Evolutionary conservation across 306 rosid genomes (phyloP).

Genomic region (Glycyrrhiza uralensis): DNA sequence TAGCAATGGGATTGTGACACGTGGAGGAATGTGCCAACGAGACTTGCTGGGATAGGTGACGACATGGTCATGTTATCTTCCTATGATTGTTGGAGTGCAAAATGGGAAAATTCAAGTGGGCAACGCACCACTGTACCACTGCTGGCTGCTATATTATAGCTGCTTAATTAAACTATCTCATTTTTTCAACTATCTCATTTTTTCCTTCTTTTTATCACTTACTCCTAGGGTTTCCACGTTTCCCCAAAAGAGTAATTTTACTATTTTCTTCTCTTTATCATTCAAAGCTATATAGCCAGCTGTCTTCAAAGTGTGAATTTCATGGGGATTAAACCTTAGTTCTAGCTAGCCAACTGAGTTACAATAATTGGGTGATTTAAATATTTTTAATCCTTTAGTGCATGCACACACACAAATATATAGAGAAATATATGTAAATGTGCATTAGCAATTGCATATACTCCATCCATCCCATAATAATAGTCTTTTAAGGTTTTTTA

Average conservation of each 20-base stretch:
- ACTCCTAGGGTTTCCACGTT: slow-evolving; percentile 12
- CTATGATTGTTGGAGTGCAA: slow-evolving; percentile 47
- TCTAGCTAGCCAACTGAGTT: too few relatives aligned
- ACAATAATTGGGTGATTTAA: too few relatives aligned
- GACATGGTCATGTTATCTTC: slow-evolving; percentile 57
- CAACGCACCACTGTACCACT: slow-evolving; percentile 36
- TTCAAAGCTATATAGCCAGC: too few relatives aligned
- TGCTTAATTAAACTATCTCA: too few relatives aligned
- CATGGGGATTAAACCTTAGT: too few relatives aligned
- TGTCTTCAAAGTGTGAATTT: too few relatives aligned
- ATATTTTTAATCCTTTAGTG: neutral
- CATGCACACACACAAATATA: neutral
- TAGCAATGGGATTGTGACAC: slow-evolving; percentile 40
- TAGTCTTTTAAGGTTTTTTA: too few relatives aligned
- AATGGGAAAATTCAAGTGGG: slow-evolving; percentile 43
- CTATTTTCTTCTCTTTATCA: neutral
- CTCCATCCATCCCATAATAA: too few relatives aligned
- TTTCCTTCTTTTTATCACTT: neutral
- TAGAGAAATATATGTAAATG: neutral
- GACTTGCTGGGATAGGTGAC: slow-evolving; percentile 64
- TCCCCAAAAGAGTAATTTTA: neutral
- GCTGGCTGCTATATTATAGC: slow-evolving; percentile 23
- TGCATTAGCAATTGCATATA: neutral
- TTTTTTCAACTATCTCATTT: too few relatives aligned
- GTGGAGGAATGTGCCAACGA: slow-evolving; percentile 57